Evolutionary conservation across 2,329 filamentous ascomycete genomes (phyloP).

Genomic region (Exophiala viscosa): DNA sequence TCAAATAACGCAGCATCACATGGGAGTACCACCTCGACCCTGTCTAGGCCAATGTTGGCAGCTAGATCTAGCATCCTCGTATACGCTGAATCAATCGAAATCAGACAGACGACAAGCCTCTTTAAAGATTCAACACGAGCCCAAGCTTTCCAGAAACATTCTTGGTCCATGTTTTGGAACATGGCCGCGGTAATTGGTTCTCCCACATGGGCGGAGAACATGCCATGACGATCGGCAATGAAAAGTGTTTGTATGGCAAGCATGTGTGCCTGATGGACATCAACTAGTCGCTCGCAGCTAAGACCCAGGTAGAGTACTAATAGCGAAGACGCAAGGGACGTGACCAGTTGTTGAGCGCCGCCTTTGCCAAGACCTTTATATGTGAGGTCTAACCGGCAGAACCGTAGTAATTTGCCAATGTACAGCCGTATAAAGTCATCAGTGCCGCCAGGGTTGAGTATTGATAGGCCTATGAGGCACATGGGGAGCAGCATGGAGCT

Average conservation of each 20-base stretch:
- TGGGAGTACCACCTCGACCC: slow-evolving; percentile 4
- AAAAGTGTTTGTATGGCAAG: slow-evolving; percentile 9
- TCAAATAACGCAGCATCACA: slow-evolving; percentile 8
- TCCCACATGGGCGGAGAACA: slow-evolving; percentile 9
- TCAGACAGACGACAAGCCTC: slow-evolving; percentile 5
- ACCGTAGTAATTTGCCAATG: slow-evolving; percentile 4
- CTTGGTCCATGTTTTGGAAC: neutral
- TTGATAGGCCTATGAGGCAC: slow-evolving; percentile 12
- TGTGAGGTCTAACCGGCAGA: slow-evolving; percentile 8
- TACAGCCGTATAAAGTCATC: slow-evolving; percentile 4
- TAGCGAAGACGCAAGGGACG: slow-evolving; percentile 4
- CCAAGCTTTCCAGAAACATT: slow-evolving; percentile 5
- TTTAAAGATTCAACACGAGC: slow-evolving; percentile 9
- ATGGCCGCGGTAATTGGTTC: neutral
- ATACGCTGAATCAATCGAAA: slow-evolving; percentile 9
- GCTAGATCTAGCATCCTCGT: slow-evolving; percentile 4
- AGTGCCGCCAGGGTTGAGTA: slow-evolving; percentile 4
- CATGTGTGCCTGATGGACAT: slow-evolving; percentile 12
- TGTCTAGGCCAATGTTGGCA: slow-evolving; percentile 5
- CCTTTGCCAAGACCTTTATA: slow-evolving; percentile 11
- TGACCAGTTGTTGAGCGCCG: slow-evolving; percentile 5
- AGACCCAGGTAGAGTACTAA: slow-evolving; percentile 10
- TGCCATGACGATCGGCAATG: slow-evolving; percentile 12
- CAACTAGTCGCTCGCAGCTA: slow-evolving; percentile 1
- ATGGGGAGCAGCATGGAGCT: slow-evolving; percentile 9